Percentiles rank a stretch among this genome's conserved stretches.
Conservation (phyloP, 352 stramenopile genomes). For the Phytophthora podocarpi region DNA sequence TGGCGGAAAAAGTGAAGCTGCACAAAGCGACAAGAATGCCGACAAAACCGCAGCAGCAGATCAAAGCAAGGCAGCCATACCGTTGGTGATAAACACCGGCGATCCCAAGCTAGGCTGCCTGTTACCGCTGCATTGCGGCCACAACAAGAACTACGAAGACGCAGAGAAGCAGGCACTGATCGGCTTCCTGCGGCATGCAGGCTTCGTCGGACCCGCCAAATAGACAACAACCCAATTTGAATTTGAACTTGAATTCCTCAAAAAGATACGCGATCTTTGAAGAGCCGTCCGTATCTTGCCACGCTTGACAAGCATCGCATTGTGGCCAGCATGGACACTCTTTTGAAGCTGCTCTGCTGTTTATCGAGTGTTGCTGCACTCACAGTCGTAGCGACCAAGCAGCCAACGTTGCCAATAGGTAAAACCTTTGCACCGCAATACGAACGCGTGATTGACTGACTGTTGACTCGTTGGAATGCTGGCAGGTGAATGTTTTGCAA, state of each 20-base stretch:
- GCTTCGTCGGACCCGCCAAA: constrained; percentile 37
- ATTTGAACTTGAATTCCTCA: constrained; percentile 1
- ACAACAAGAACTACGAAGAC: constrained; percentile 88
- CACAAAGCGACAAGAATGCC: constrained; percentile 9
- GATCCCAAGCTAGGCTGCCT: constrained; percentile 56
- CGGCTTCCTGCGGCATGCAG: constrained; percentile 55
- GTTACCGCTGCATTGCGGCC: constrained; percentile 78
- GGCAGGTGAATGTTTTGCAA: constrained; percentile 15
- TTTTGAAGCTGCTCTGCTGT: constrained; percentile 6
- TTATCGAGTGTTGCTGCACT: background rate
- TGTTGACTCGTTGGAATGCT: background rate
- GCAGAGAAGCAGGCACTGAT: constrained; percentile 72
- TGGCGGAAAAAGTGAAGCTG: constrained; percentile 2
- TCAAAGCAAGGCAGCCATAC: constrained; percentile 12
- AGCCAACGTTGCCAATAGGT: constrained; percentile 27
- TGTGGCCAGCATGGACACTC: constrained; percentile 6
- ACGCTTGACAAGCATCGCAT: constrained; percentile 26
- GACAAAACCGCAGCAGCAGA: background rate
- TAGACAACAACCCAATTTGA: constrained; percentile 23
- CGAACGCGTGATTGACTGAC: too few species aligned
- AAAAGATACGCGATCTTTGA: constrained; percentile 26
- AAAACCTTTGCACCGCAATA: too few species aligned
- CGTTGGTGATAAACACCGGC: constrained; percentile 41
- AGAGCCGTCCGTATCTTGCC: constrained; percentile 23
- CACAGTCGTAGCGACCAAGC: background rate